Percentiles rank a stretch among this genome's conserved stretches.
These are phyloP conservation scores for Salicornia ramosissima DNA, from an alignment of 148 eudicot genomes.

Conservation along the genomic window DNA sequence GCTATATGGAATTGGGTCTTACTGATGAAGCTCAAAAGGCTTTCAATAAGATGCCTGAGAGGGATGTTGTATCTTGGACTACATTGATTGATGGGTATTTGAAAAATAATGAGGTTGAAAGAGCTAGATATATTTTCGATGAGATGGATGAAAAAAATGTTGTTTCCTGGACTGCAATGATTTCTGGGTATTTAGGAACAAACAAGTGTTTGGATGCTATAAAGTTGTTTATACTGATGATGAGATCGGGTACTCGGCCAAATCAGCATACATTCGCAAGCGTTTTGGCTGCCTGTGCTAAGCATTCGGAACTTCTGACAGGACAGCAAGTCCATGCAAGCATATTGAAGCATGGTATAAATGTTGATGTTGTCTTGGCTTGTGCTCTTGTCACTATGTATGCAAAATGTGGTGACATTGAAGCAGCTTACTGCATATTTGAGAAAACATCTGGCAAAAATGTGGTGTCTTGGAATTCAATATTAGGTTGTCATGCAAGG, in stretches of 20 bases:
- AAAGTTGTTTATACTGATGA: slow-evolving; percentile 44
- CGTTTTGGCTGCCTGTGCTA: slow-evolving; percentile 70
- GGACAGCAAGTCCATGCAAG: slow-evolving; percentile 58
- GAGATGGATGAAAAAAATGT: slow-evolving; percentile 47
- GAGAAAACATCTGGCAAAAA: slow-evolving; percentile 38
- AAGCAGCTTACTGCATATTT: slow-evolving; percentile 46
- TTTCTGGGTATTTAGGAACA: slow-evolving; percentile 50
- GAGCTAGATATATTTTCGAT: slow-evolving; percentile 43
- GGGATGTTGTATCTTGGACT: slow-evolving; percentile 56
- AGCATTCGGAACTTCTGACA: slow-evolving; percentile 41
- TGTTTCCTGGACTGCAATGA: slow-evolving; percentile 72
- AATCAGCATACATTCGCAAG: slow-evolving; percentile 64
- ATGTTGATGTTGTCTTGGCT: slow-evolving; percentile 45
- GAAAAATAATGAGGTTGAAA: slow-evolving; percentile 40
- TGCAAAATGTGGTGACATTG: slow-evolving; percentile 75
- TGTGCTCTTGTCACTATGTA: slow-evolving; percentile 68
- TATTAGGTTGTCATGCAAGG: slow-evolving; percentile 57
- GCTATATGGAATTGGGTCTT: slow-evolving; percentile 64
- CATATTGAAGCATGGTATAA: slow-evolving; percentile 44
- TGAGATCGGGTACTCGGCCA: slow-evolving; percentile 40
- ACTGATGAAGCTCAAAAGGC: slow-evolving; percentile 45
- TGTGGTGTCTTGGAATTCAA: slow-evolving; percentile 58
- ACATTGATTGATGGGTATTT: slow-evolving; percentile 63
- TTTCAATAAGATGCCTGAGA: slow-evolving; percentile 50
- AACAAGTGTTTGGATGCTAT: slow-evolving; percentile 40